Evolutionary conservation across 352 stramenopile species (phyloP).

Genomic region (Pythium rhizo-oryzae): DNA sequence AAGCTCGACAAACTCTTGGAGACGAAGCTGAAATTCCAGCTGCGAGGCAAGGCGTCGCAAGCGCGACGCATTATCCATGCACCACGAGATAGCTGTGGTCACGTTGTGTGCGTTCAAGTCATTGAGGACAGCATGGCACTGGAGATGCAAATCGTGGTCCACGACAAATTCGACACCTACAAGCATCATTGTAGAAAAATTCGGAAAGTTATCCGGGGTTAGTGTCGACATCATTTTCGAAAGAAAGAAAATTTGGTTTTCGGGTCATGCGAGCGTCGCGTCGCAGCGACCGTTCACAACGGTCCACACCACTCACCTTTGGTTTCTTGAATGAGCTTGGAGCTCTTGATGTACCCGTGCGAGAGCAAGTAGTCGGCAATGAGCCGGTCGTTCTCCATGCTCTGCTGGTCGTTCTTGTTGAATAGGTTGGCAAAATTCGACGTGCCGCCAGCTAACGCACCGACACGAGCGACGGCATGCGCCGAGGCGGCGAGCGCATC

Average conservation of each 20-base stretch:
- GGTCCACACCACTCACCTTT: conserved; percentile 37
- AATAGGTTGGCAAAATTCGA: conserved; percentile 10
- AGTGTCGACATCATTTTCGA: conserved; percentile 1
- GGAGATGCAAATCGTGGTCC: conserved; percentile 59
- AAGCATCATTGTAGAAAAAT: conserved; percentile 13
- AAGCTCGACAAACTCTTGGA: conserved; percentile 83
- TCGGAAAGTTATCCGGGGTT: neutral
- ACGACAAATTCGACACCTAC: conserved; percentile 65
- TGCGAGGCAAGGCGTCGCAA: conserved; percentile 71
- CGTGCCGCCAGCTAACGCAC: neutral
- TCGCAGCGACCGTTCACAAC: conserved; percentile 19
- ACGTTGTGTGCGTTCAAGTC: conserved; percentile 58
- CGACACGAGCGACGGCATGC: conserved; percentile 11
- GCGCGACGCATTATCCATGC: conserved; percentile 67
- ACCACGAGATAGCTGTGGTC: conserved; percentile 63
- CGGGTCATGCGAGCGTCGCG: neutral
- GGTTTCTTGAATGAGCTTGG: conserved; percentile 65
- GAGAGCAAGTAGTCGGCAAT: conserved; percentile 79
- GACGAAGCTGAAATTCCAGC: conserved; percentile 71
- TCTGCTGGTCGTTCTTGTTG: conserved; percentile 23
- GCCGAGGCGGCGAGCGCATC: conserved; percentile 30
- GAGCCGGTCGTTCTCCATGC: conserved; percentile 43
- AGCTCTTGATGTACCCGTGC: conserved; percentile 63
- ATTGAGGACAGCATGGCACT: conserved; percentile 58
- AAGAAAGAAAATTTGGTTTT: conserved; percentile 1